Evolutionary conservation across 768 basidiomycete genomes (phyloP).

Genomic region (Xanthoconium stramineum): DNA sequence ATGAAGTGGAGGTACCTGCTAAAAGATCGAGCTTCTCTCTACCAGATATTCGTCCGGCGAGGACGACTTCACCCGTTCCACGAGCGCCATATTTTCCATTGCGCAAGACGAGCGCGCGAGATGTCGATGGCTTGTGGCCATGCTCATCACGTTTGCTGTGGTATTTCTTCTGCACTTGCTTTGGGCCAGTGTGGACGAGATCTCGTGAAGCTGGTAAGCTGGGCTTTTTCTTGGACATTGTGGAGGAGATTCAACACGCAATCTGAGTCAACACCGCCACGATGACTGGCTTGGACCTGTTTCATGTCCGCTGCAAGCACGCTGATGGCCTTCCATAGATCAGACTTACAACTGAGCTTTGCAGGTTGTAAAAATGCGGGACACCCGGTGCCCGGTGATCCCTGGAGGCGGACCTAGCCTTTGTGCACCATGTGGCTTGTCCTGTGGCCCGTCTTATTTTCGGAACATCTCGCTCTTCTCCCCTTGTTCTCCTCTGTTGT

Average conservation of each 20-base stretch:
- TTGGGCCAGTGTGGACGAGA: slow-evolving; percentile 55
- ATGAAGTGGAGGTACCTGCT: slow-evolving; percentile 47
- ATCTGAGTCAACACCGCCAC: slow-evolving; percentile 1
- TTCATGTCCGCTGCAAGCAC: no score
- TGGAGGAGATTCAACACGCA: background rate
- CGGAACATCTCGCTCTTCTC: background rate
- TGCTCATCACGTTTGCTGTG: slow-evolving; percentile 45
- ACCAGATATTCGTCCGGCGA: slow-evolving; percentile 60
- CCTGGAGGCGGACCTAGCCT: no score
- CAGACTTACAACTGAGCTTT: no score
- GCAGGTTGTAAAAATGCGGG: no score
- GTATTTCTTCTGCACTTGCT: slow-evolving; percentile 40
- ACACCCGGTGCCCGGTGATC: no score
- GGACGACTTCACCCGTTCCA: slow-evolving; percentile 65
- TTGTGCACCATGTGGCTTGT: no score
- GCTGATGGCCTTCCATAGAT: no score
- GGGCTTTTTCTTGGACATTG: slow-evolving; percentile 34
- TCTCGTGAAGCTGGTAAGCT: slow-evolving; percentile 30
- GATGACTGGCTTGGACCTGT: no score
- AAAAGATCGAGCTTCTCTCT: slow-evolving; percentile 79
- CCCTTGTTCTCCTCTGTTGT: slow-evolving; percentile 19
- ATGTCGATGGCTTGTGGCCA: slow-evolving; percentile 58
- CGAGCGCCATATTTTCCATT: slow-evolving; percentile 72
- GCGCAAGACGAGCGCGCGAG: slow-evolving; percentile 69
- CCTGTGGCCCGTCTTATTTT: no score